phyloP scores from a whole-genome alignment of 768 basidiomycete species.

The Fibroporia radiculosa region DNA sequence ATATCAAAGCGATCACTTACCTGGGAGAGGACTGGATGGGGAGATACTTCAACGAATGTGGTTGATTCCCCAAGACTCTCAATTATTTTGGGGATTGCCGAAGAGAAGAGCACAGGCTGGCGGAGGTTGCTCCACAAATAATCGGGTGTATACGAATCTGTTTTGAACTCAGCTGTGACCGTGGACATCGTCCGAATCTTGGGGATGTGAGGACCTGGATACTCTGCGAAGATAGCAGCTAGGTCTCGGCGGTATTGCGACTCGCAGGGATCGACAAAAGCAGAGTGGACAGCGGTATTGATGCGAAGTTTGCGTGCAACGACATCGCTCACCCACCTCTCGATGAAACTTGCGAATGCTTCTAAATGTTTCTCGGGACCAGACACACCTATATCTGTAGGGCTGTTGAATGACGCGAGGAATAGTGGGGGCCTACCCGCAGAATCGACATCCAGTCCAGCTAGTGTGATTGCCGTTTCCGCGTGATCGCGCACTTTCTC shows the following conservation, averaged over 20 bases:
- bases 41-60: constrained; percentile 30
- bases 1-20: no score
- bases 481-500: constrained; percentile 20
- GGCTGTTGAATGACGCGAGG: constrained; percentile 24
- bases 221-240: constrained; percentile 26
- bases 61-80: constrained; percentile 13
- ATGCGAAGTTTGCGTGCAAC: constrained; percentile 30
- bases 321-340: constrained; percentile 8
- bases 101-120: constrained; percentile 29
- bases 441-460: constrained; percentile 27
- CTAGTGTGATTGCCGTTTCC: constrained; percentile 28
- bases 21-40: constrained; percentile 33
- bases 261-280: constrained; percentile 29
- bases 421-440: constrained; percentile 21
- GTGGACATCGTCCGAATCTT: constrained; percentile 31
- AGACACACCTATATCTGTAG: constrained; percentile 23
- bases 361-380: constrained; percentile 22
- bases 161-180: constrained; percentile 20
- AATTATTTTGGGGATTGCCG: constrained; percentile 18
- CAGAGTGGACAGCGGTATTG: constrained; percentile 30
- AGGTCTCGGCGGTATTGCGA: constrained; percentile 21
- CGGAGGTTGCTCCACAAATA: constrained; percentile 37
- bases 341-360: constrained; percentile 25
- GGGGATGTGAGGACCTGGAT: constrained; percentile 23
- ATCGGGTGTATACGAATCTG: constrained; percentile 22